Percentiles rank a stretch among this genome's conserved stretches.
These are phyloP conservation scores for Fistulifera solaris DNA, from an alignment of 108 stramenopile species.

Conservation along the genomic window DNA sequence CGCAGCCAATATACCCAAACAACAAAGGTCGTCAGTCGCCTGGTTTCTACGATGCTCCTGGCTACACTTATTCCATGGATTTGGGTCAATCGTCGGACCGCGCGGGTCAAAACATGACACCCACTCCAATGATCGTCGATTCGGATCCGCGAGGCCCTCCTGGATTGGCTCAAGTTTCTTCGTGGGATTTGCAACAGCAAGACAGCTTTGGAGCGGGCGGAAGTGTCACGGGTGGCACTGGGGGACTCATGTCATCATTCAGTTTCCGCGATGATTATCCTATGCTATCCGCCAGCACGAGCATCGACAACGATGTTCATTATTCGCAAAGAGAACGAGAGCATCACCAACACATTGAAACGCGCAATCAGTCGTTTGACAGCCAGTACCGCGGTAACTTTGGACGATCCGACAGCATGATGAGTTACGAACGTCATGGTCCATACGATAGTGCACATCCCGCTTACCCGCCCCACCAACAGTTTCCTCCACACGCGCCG, in stretches of 20 bases:
- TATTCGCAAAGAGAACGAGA: background rate
- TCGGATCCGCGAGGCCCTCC: slow-evolving; percentile 5
- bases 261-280: slow-evolving; percentile 50
- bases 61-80: slow-evolving; percentile 46
- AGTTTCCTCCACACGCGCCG: slow-evolving; percentile 15
- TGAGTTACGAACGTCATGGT: slow-evolving; percentile 17
- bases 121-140: slow-evolving; percentile 33
- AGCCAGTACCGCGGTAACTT: slow-evolving; percentile 45
- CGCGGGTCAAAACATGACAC: slow-evolving; percentile 30
- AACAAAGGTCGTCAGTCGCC: slow-evolving; percentile 4
- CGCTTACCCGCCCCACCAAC: slow-evolving; percentile 7
- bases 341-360: slow-evolving; percentile 20
- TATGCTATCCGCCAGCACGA: slow-evolving; percentile 29
- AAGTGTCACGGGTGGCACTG: slow-evolving; percentile 23
- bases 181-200: slow-evolving; percentile 58
- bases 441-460: slow-evolving; percentile 17
- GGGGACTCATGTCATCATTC: slow-evolving; percentile 31
- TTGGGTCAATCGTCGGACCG: slow-evolving; percentile 41
- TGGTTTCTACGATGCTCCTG: slow-evolving; percentile 26
- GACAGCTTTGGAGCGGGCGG: slow-evolving; percentile 45
- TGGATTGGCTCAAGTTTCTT: slow-evolving; percentile 32
- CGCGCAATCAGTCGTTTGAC: slow-evolving; percentile 55
- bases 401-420: slow-evolving; percentile 33
- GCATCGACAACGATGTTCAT: slow-evolving; percentile 6
- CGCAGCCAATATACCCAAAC: slow-evolving; percentile 1